A percentile compares a stretch with the other conserved stretches of the same genome.
phyloP scores from a whole-genome alignment of 2,329 filamentous ascomycete species.

The Cryphonectria japonica region DNA sequence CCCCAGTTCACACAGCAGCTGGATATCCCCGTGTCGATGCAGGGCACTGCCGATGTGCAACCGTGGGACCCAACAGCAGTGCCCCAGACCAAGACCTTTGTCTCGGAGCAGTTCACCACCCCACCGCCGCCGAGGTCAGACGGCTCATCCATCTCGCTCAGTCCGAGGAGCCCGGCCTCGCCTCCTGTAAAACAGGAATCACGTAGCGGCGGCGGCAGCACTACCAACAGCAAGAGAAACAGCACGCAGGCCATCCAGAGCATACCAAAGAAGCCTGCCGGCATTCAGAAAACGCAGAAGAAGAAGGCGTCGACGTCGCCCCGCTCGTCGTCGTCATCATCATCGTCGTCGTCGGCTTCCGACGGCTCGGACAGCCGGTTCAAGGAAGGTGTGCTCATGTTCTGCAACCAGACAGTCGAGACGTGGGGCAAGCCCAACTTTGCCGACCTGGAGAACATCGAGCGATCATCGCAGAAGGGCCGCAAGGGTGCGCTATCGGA shows the following conservation, averaged over 20 bases:
- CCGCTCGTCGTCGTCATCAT: constrained; percentile 31
- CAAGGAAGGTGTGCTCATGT: constrained; percentile 58
- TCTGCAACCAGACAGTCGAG: constrained; percentile 48
- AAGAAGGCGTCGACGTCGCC: constrained; percentile 45
- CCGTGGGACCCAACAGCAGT: constrained; percentile 49
- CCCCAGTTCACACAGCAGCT: constrained; percentile 35
- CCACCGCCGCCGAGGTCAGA: constrained; percentile 24
- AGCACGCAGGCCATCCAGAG: constrained; percentile 1
- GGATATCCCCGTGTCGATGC: constrained; percentile 44
- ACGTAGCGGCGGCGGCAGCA: background rate
- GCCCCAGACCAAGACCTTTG: constrained; percentile 38
- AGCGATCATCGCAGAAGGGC: constrained; percentile 57
- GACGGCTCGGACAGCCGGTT: constrained; percentile 49
- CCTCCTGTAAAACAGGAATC: constrained; percentile 35
- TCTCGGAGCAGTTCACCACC: constrained; percentile 44
- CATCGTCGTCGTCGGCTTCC: constrained; percentile 23
- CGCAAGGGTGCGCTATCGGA: constrained; percentile 59
- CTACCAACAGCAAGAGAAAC: constrained; percentile 9
- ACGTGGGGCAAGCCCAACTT: constrained; percentile 52
- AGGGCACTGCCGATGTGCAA: constrained; percentile 41
- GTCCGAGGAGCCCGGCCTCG: constrained; percentile 34
- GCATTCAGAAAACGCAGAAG: constrained; percentile 30
- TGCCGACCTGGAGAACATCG: constrained; percentile 56
- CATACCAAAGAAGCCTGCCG: constrained; percentile 14
- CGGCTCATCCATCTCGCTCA: constrained; percentile 24